Evolutionary conservation across 768 basidiomycete genomes (phyloP), one percentile per base, ranked within the genome.

Genomic region (Amanita subjunquillea): DNA sequence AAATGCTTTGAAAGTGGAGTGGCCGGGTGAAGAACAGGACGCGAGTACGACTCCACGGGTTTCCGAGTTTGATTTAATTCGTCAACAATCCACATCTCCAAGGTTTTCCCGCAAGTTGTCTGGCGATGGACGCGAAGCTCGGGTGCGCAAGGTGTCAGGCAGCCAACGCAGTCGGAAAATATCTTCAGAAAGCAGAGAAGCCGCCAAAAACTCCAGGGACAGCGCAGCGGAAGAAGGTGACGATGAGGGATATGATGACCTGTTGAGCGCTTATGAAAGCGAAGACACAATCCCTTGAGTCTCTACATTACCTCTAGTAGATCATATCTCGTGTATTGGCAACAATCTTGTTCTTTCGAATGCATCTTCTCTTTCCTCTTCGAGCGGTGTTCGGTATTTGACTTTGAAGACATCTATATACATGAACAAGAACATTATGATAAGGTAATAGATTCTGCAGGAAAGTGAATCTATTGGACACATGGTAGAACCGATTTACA

Each of bases 191-290:
- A 74, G 64, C 46, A 71, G 63, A 59, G 67, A 70, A 23, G 62
- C 60, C 22, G 58, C 63, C 32, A 71, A 65, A 57, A 69, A 65
- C 50, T 60, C 65, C 42, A 71, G 78, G 37, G 80, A 83, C 34
- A 87, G 83, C 60, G 78, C 74, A 20, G 86, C 83, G 0, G 83
- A 84, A 50, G 85, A 88, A 54, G 86, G 87, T 3, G 87, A 88
- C 54, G 87, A 89, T 57, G 79, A 80, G 62, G 77, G 84, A 3
- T 88, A 87, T 51, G 85, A 83, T 58, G 87, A 88, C 10, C 61
- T 90, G 51, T 65, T 90, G 54, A 87, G 83, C 62, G 87, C 87
- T 17, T 90, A 90, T 59, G 87, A 89, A 67, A 87, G 87, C 60
- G 86, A 87, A 61, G 83, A 82, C 44, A 7, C 36, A 13, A 13